These are phyloP conservation scores for Scedosporium minutisporum DNA, from an alignment of 2,329 filamentous ascomycete genomes.

Conservation along the genomic window DNA sequence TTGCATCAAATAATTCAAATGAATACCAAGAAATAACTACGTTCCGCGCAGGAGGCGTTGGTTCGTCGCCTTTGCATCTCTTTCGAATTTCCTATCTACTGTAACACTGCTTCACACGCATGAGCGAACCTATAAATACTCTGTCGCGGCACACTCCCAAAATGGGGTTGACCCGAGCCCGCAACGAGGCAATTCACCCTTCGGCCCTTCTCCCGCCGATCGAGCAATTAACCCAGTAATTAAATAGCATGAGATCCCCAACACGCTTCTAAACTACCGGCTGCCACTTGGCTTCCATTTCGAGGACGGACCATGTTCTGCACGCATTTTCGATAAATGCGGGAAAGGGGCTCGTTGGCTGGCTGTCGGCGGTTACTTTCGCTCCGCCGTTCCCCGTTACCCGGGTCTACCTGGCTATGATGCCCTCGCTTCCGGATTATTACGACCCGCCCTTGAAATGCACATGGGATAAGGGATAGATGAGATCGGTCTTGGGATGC, in stretches of 20 bases:
- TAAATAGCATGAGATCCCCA: not conserved
- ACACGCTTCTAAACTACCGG: not conserved
- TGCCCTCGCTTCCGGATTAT: not conserved
- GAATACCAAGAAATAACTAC: no score
- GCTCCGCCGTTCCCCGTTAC: not conserved
- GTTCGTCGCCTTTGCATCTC: no score
- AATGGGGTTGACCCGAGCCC: not conserved
- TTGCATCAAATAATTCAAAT: no score
- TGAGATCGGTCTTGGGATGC: no score
- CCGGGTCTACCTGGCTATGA: not conserved
- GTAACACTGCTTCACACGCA: not conserved
- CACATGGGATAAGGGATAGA: no score
- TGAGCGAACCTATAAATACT: not conserved
- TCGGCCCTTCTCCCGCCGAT: not conserved
- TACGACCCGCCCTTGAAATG: not conserved
- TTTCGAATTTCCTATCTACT: no score
- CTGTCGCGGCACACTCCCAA: not conserved
- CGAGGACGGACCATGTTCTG: not conserved
- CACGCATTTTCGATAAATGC: not conserved
- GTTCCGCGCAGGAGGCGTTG: no score
- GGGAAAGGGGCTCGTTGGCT: not conserved
- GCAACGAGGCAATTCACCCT: not conserved
- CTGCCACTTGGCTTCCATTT: not conserved
- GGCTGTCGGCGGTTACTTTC: not conserved
- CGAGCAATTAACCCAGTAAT: slow-evolving; percentile 1